These are phyloP conservation scores for Alternaria infectoria DNA, from an alignment of 2,329 filamentous ascomycete species.

Conservation along the genomic window DNA sequence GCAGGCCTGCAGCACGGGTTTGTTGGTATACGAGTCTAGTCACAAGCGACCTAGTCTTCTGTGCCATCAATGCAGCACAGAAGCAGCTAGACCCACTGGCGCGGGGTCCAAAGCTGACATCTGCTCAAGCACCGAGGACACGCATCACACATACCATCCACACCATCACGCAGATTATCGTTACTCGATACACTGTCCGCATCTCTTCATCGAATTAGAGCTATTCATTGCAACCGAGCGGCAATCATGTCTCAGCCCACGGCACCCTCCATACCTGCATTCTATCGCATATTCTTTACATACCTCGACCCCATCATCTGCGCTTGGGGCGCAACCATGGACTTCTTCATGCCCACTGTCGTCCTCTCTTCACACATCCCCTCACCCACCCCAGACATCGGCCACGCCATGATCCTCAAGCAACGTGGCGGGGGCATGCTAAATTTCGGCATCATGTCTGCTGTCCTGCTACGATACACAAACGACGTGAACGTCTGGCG, in stretches of 20 bases:
- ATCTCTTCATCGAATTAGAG: not conserved
- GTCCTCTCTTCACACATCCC: slow-evolving; percentile 31
- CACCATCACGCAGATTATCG: not conserved
- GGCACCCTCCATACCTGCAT: slow-evolving; percentile 9
- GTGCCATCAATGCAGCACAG: not conserved
- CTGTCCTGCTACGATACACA: slow-evolving; percentile 34
- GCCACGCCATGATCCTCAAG: slow-evolving; percentile 34
- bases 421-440: slow-evolving; percentile 37
- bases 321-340: slow-evolving; percentile 36
- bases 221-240: not conserved
- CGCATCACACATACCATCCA: not conserved
- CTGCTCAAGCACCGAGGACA: not conserved
- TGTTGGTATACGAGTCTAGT: not conserved
- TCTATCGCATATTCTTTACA: slow-evolving; percentile 38
- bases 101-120: not conserved
- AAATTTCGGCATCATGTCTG: slow-evolving; percentile 35
- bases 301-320: slow-evolving; percentile 36
- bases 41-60: not conserved
- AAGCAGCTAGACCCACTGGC: not conserved
- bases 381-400: slow-evolving; percentile 22
- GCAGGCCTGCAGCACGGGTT: not conserved
- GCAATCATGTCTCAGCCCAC: not conserved
- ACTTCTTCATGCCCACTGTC: slow-evolving; percentile 29
- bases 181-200: not conserved
- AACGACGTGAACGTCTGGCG: slow-evolving; percentile 29